Evolutionary conservation across 768 basidiomycete genomes (phyloP).

Genomic region (Candolleomyces efflorescens): DNA sequence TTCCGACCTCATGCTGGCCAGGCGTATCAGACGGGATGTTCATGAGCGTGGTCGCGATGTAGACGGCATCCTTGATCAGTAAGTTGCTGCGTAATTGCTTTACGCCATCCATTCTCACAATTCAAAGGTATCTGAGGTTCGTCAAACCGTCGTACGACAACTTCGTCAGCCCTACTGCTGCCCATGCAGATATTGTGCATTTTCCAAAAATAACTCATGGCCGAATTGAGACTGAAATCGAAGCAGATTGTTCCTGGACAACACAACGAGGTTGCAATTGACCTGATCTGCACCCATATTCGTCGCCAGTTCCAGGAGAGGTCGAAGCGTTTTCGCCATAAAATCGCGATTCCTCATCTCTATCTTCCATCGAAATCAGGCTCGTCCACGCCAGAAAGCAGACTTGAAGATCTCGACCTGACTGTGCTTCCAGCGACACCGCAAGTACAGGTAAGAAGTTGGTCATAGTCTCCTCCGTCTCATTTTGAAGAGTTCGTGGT

Average conservation of each 20-base stretch:
- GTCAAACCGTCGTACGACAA: conserved; percentile 96
- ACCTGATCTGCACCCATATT: conserved; percentile 89
- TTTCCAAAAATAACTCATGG: neutral
- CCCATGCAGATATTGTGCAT: conserved; percentile 78
- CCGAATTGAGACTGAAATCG: neutral
- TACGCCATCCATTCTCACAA: conserved; percentile 20
- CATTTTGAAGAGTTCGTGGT: neutral
- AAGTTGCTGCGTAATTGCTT: conserved; percentile 15
- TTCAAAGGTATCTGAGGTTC: conserved; percentile 71
- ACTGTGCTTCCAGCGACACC: conserved; percentile 72
- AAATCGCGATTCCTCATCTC: conserved; percentile 57
- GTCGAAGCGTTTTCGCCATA: conserved; percentile 64
- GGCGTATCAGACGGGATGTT: conserved; percentile 84
- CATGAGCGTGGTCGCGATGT: conserved; percentile 84
- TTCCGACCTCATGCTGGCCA: conserved; percentile 95
- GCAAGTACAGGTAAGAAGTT: conserved; percentile 64
- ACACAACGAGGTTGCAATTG: conserved; percentile 87
- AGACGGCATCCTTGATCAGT: conserved; percentile 89
- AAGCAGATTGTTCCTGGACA: conserved; percentile 90
- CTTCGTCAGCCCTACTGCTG: conserved; percentile 85
- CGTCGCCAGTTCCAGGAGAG: conserved; percentile 80
- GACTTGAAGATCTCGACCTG: conserved; percentile 46
- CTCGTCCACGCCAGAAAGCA: conserved; percentile 32
- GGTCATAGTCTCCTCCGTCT: neutral
- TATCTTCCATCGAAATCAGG: conserved; percentile 32